These are phyloP conservation scores for Neonectria faginata DNA, from an alignment of 2,329 filamentous ascomycete species.

Conservation along the genomic window DNA sequence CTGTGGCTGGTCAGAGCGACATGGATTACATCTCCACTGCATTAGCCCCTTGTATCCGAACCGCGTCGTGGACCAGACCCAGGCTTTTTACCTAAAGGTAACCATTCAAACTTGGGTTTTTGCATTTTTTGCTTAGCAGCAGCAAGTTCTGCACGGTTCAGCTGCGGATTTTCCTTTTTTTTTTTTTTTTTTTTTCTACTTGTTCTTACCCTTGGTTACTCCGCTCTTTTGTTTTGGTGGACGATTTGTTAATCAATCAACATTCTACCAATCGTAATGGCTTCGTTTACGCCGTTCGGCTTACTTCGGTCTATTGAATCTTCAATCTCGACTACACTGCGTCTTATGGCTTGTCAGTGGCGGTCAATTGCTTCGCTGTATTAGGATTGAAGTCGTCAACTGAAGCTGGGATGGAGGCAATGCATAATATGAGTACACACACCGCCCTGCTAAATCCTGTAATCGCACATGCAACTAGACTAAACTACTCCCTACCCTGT, in stretches of 20 bases:
- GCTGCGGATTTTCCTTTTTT: neutral
- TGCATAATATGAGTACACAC: neutral
- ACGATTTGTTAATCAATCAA: neutral
- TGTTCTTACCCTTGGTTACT: neutral
- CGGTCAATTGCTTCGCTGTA: neutral
- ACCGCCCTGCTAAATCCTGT: neutral
- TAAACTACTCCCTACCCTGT: neutral
- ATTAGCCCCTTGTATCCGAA: slow-evolving; percentile 22
- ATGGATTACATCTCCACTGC: slow-evolving; percentile 2
- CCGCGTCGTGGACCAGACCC: neutral
- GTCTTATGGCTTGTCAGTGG: neutral
- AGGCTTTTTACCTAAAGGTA: too few species aligned
- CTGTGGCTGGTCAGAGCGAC: slow-evolving; percentile 20
- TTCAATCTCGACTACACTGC: neutral
- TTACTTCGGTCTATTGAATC: slow-evolving; percentile 31
- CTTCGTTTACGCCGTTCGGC: slow-evolving; percentile 13
- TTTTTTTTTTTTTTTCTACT: neutral
- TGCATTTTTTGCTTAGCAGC: neutral
- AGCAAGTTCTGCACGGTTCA: slow-evolving; percentile 5
- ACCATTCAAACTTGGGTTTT: neutral
- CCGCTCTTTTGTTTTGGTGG: neutral
- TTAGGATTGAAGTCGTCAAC: neutral
- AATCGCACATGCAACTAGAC: neutral
- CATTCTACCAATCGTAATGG: slow-evolving; percentile 5
- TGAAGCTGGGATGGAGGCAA: neutral